Base-by-base conservation (phyloP, 495 filamentous ascomycete genomes). In the Amniculicola lignicola region DNA sequence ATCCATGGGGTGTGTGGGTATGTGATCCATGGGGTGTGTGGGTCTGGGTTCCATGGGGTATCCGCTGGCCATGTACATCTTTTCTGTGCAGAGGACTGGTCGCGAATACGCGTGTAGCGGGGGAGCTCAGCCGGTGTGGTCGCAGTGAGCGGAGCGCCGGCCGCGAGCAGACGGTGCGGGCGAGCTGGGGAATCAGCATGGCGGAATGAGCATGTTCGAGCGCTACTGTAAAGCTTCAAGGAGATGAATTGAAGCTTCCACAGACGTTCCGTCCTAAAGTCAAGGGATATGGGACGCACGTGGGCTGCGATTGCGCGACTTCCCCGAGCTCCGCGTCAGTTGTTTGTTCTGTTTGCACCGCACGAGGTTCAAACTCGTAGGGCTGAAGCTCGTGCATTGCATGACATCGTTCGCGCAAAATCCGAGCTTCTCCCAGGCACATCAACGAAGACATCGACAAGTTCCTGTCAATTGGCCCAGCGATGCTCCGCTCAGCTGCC, bases 41-140 rank as follows among this genome's bases (percentile, higher is more conserved):
- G 21, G 50, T 58, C 55, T 39, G 52, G 25, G 31, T 10, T 54
- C 54, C 50, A 31, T 60, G 28, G 2, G 15, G 44, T 36, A 42
- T 31, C 54, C 59, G 53, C 7, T 67, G 62, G 36, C 57, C 58
- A 28, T 28, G 62, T 51, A 16, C 66, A 55, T 73, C 66, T 40
- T 73, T 73, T 41, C 70, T 61, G 51, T 68, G 70, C 3, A 63
- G 50, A 7, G 70, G 68, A 36, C 63, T 67, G 1, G 68, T 64
- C 3, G 64, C 58, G 53, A 73, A 73, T 54, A 69, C 63, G 10
- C 68, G 57, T 37, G 43, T 39, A 35, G 28, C 31, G 3, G 25
- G 16, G n/a, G 46, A 21, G 27, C 2, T 11, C 18, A 25, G 36
- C 11, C 25, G 46, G 35, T 23, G 40, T 12, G 50, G 16, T 12